These are phyloP conservation scores for Protomyces arabidopsidicola DNA, from an alignment of 1,139 yeast species.

Conservation along the genomic window DNA sequence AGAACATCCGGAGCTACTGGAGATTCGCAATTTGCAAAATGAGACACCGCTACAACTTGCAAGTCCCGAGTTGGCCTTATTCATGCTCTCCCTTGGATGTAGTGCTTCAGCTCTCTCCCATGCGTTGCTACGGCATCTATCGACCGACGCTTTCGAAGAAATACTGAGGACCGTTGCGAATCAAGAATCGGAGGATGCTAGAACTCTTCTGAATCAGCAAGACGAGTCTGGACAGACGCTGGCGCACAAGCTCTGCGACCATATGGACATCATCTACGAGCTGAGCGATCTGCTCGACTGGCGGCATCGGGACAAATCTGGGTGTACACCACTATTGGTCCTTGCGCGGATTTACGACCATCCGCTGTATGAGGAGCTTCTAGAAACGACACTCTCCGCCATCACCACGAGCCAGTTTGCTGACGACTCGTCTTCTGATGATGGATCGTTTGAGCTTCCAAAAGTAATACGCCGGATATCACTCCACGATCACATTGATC, in stretches of 20 bases:
- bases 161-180: constrained; percentile 1
- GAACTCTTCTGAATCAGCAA: constrained; percentile 48
- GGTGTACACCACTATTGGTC: constrained; percentile 76
- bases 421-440: background rate
- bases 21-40: constrained; percentile 22
- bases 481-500: constrained; percentile 57
- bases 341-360: constrained; percentile 81
- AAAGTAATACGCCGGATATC: constrained; percentile 41
- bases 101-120: constrained; percentile 7
- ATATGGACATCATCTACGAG: constrained; percentile 49
- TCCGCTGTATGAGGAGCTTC: constrained; percentile 51
- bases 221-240: constrained; percentile 55
- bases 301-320: constrained; percentile 61
- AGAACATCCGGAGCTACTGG: constrained; percentile 28
- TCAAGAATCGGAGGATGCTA: constrained; percentile 42
- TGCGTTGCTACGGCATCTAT: background rate
- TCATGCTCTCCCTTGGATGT: constrained; percentile 5
- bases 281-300: constrained; percentile 64
- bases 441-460: constrained; percentile 7
- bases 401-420: background rate
- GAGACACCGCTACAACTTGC: constrained; percentile 16
- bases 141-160: background rate
- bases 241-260: constrained; percentile 72
- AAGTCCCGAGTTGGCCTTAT: background rate
- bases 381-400: constrained; percentile 48